Conservation (phyloP, 2,329 filamentous ascomycete species). For the Cladosporium sp. region DNA sequence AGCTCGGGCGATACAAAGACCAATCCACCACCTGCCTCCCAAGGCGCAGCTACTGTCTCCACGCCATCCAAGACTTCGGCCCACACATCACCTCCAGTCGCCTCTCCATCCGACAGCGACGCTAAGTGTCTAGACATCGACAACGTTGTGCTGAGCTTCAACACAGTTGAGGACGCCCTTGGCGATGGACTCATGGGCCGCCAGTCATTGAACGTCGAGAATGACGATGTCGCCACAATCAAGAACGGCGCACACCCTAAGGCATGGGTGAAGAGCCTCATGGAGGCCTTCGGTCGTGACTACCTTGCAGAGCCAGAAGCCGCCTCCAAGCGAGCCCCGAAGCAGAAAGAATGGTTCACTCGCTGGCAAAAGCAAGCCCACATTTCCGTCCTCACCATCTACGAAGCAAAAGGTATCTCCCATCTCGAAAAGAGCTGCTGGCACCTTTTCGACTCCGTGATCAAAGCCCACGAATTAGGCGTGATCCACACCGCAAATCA, state of each 20-base stretch:
- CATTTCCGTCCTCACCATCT: not conserved
- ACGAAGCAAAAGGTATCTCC: not conserved
- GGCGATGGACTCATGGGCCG: not conserved
- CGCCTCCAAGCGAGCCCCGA: not conserved
- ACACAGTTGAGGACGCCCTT: not conserved
- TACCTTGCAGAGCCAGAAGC: not conserved
- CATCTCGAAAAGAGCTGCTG: slow-evolving; percentile 6
- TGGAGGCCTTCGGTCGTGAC: not conserved
- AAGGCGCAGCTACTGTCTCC: no score
- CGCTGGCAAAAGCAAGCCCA: slow-evolving; percentile 4
- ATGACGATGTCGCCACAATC: not conserved
- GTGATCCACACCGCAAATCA: not conserved
- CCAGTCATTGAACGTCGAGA: not conserved
- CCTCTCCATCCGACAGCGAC: not conserved
- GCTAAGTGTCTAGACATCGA: not conserved
- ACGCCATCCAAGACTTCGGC: no score
- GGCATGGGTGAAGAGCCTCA: not conserved
- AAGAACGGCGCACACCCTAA: not conserved
- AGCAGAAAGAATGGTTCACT: not conserved
- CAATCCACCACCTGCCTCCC: no score
- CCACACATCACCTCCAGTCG: no score
- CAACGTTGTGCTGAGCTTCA: not conserved
- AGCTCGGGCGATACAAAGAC: no score
- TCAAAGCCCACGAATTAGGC: slow-evolving; percentile 2
- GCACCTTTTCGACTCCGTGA: not conserved